Percentiles rank a stretch among this genome's conserved stretches.
These are phyloP conservation scores for Podochytrium sp. DNA, from an alignment of 192 early-diverging fungal genomes.

Conservation along the genomic window DNA sequence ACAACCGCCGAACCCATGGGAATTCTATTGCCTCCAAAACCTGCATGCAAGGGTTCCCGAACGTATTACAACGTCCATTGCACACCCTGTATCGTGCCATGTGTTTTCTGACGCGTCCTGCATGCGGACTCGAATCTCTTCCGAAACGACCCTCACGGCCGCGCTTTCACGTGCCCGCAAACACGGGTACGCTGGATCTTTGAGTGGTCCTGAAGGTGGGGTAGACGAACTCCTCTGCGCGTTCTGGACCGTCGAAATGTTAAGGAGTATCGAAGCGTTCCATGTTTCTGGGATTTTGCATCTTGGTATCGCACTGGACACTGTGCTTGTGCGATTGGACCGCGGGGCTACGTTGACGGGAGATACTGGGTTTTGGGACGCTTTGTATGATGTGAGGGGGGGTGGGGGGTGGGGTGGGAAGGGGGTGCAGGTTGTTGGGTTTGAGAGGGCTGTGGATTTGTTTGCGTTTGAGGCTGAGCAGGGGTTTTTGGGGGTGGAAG, in stretches of 20 bases:
- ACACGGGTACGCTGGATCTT: slow-evolving; percentile 44
- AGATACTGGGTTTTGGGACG: slow-evolving; percentile 40
- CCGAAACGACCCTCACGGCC: slow-evolving; percentile 42
- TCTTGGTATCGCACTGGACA: slow-evolving; percentile 46
- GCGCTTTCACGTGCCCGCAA: slow-evolving; percentile 34
- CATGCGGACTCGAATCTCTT: slow-evolving; percentile 26
- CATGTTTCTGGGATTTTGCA: slow-evolving; percentile 56
- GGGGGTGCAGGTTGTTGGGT: slow-evolving; percentile 51
- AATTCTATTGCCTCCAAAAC: slow-evolving; percentile 37
- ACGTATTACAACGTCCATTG: slow-evolving; percentile 23
- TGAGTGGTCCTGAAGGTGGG: slow-evolving; percentile 24
- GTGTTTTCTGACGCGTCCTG: slow-evolving; percentile 45
- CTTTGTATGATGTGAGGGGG: slow-evolving; percentile 41
- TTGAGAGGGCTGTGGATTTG: slow-evolving; percentile 42
- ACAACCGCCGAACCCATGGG: slow-evolving; percentile 36
- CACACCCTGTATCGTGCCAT: slow-evolving; percentile 35
- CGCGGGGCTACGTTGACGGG: neutral
- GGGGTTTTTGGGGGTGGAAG: slow-evolving; percentile 34
- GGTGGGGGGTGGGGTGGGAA: slow-evolving; percentile 43
- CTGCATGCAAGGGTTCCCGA: slow-evolving; percentile 32
- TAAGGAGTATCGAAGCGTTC: slow-evolving; percentile 45
- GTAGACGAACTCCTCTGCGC: slow-evolving; percentile 51
- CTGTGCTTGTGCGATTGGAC: slow-evolving; percentile 44
- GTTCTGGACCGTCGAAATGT: slow-evolving; percentile 55
- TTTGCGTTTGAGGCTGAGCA: slow-evolving; percentile 37